Conservation (phyloP, 2,329 filamentous ascomycete genomes). For the Fusarium sp. region DNA sequence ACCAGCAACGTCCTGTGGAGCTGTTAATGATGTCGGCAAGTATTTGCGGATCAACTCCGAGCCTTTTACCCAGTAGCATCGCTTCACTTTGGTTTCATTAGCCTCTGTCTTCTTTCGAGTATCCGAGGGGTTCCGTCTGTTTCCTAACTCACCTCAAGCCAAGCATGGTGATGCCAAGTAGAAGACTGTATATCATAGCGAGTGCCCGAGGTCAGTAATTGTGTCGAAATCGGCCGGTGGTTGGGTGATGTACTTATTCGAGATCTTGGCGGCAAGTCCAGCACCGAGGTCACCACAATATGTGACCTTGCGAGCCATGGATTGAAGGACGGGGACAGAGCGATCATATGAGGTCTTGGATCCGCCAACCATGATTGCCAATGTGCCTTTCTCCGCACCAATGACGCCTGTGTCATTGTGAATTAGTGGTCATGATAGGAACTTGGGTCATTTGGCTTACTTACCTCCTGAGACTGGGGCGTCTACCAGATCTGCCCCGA, state of each 20-base stretch:
- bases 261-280: neutral
- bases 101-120: neutral
- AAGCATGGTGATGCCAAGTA: neutral
- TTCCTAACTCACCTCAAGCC: neutral
- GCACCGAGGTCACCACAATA: neutral
- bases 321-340: neutral
- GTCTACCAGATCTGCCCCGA: neutral
- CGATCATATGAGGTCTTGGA: neutral
- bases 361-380: neutral
- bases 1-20: neutral
- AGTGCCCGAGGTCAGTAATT: neutral
- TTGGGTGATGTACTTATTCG: neutral
- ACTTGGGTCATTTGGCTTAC: neutral
- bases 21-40: neutral
- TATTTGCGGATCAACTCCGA: neutral
- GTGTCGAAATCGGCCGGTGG: neutral
- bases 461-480: neutral
- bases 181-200: neutral
- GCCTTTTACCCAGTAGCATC: neutral
- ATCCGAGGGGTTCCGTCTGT: neutral
- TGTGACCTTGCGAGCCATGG: neutral
- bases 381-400: neutral
- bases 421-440: neutral
- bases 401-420: neutral
- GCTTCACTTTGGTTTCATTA: neutral